Conservation (phyloP, 2,329 filamentous ascomycete genomes). For the Ophiostoma sp. region DNA sequence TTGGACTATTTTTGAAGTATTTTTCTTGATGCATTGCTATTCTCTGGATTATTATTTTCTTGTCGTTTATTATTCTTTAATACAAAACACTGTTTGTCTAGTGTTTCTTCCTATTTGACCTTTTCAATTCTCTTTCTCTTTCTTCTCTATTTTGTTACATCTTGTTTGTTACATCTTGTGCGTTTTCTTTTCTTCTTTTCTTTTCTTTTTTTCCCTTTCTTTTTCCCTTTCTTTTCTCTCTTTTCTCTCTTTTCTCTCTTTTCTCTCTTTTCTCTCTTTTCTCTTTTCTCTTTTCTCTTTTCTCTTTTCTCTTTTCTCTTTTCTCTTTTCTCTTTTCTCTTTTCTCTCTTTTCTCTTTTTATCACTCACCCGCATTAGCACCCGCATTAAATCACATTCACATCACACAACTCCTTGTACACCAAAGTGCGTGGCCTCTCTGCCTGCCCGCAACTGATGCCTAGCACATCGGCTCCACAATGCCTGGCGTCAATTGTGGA, state of each 20-base stretch:
- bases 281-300: background rate
- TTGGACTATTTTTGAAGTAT: too few relatives aligned
- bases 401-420: too few relatives aligned
- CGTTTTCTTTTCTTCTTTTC: background rate
- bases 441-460: too few relatives aligned
- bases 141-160: background rate
- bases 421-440: too few relatives aligned
- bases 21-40: too few relatives aligned
- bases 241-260: background rate
- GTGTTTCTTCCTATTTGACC: too few relatives aligned
- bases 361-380: too few relatives aligned
- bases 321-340: background rate
- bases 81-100: background rate
- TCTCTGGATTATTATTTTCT: too few relatives aligned
- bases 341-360: too few relatives aligned
- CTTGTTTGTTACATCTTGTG: background rate
- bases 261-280: background rate
- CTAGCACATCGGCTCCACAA: background rate
- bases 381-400: too few relatives aligned
- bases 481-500: slow-evolving; percentile 2
- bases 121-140: background rate
- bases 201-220: background rate
- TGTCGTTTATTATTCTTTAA: too few relatives aligned
- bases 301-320: background rate
- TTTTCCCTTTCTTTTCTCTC: background rate